Conservation (phyloP, 2,329 filamentous ascomycete genomes). For the Blastomyces gilchristii region DNA sequence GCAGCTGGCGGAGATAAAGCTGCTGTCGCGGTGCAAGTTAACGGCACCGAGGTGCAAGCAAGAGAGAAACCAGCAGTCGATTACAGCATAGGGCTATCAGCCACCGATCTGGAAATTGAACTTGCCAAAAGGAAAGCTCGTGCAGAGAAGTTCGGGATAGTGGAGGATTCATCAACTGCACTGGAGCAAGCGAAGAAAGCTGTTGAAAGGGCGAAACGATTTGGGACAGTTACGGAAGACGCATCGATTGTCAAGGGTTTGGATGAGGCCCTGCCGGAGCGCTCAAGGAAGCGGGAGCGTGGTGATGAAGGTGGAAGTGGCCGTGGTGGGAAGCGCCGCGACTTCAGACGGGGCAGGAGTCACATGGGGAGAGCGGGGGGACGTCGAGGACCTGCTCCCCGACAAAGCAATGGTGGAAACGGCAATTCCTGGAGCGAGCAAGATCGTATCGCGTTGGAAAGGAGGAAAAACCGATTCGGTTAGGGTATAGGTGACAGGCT, state of each 20-base stretch:
- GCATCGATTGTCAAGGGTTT: constrained; percentile 30
- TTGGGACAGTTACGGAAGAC: constrained; percentile 26
- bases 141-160: constrained; percentile 40
- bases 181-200: constrained; percentile 36
- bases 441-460: constrained; percentile 36
- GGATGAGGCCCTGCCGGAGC: constrained; percentile 37
- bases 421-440: constrained; percentile 28
- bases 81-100: constrained; percentile 34
- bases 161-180: constrained; percentile 31
- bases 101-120: constrained; percentile 37
- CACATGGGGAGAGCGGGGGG: constrained; percentile 14
- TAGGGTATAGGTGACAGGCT: background rate
- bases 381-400: constrained; percentile 16
- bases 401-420: constrained; percentile 5
- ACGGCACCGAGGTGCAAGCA: constrained; percentile 10
- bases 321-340: constrained; percentile 34
- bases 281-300: constrained; percentile 33
- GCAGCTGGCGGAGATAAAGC: constrained; percentile 3
- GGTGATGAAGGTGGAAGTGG: constrained; percentile 27
- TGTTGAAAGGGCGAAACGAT: constrained; percentile 39
- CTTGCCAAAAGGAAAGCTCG: constrained; percentile 40
- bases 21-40: constrained; percentile 14
- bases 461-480: constrained; percentile 39
- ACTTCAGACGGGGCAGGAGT: constrained; percentile 22
- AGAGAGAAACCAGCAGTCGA: constrained; percentile 24